Evolutionary conservation across 768 basidiomycete species (phyloP).

Genomic region (Kwoniella sp.): DNA sequence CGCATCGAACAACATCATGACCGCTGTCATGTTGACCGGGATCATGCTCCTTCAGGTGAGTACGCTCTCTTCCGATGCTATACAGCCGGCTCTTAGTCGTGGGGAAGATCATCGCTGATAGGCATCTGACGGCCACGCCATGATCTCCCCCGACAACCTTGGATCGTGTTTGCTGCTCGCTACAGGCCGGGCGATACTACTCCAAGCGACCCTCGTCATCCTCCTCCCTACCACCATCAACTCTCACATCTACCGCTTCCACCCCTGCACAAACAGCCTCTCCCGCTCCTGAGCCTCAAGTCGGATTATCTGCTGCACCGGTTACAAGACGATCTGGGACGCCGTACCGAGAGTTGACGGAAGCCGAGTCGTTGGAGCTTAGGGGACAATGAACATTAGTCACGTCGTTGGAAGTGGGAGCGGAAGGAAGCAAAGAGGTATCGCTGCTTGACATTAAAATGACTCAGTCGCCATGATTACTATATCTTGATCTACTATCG

Average conservation of each 20-base stretch:
- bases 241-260: not conserved
- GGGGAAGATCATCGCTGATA: no score
- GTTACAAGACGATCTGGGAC: constrained; percentile 34
- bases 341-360: constrained; percentile 49
- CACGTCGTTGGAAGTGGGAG: not conserved
- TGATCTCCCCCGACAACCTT: no score
- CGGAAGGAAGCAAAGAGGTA: not conserved
- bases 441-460: no score
- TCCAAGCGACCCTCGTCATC: constrained; percentile 40
- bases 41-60: constrained; percentile 55
- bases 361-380: constrained; percentile 44
- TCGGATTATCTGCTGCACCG: not conserved
- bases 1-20: constrained; percentile 53
- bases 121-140: no score
- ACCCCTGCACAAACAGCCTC: constrained; percentile 11
- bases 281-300: constrained; percentile 17
- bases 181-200: constrained; percentile 52
- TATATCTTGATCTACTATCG: no score
- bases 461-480: no score
- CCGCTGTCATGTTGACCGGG: constrained; percentile 56
- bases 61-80: not conserved
- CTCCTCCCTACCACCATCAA: constrained; percentile 15
- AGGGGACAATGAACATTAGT: not conserved
- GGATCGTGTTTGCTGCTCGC: not conserved
- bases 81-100: not conserved